Conservation (phyloP, 2,329 filamentous ascomycete genomes). For the Kalmusia sp. region DNA sequence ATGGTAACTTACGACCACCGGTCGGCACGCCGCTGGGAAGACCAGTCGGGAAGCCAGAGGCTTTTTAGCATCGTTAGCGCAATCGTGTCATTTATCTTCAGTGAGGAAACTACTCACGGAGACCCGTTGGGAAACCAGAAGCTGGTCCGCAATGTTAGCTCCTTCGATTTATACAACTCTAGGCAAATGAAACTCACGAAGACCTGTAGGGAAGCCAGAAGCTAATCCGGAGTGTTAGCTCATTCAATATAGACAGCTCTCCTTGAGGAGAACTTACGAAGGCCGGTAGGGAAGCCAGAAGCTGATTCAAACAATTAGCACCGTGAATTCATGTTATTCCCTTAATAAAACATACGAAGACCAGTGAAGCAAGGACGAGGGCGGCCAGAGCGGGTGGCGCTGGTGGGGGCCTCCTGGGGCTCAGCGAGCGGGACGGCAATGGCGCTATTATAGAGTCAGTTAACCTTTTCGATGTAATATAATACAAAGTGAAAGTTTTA, state of each 20-base stretch:
- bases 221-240: background rate
- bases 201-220: background rate
- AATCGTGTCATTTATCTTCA: too few relatives aligned
- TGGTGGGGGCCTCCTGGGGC: conserved; percentile 4
- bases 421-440: conserved; percentile 14
- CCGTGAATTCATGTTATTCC: too few relatives aligned
- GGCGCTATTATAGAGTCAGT: conserved; percentile 6
- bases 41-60: background rate
- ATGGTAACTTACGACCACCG: background rate
- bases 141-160: too few relatives aligned
- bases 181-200: too few relatives aligned
- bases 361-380: background rate
- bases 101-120: too few relatives aligned
- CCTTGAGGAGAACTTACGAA: background rate
- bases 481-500: too few relatives aligned
- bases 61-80: background rate
- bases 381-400: background rate
- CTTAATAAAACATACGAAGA: too few relatives aligned
- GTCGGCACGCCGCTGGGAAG: background rate
- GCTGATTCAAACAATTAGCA: too few relatives aligned
- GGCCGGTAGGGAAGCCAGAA: background rate
- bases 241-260: background rate
- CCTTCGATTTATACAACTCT: too few relatives aligned
- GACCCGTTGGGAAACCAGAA: too few relatives aligned
- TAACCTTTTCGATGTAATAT: too few relatives aligned